A percentile compares a stretch with the other conserved stretches of the same genome.
phyloP scores from a whole-genome alignment of 805 yeast genomes.

The Metschnikowia gelsemii region DNA sequence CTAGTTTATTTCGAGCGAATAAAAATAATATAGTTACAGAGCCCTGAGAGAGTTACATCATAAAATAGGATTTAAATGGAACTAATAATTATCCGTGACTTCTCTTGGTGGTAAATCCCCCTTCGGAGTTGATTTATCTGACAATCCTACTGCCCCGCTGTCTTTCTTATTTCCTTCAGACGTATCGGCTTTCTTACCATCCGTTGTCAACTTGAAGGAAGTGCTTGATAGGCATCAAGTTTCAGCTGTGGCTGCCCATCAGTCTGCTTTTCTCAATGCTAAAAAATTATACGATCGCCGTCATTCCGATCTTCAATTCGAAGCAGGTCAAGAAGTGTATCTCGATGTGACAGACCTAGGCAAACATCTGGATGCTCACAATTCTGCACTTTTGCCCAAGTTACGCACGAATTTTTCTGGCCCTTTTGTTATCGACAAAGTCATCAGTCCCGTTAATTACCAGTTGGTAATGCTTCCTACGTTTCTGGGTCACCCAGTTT shows the following conservation, averaged over 20 bases:
- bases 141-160: neutral
- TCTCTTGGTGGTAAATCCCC: neutral
- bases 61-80: too few relatives aligned
- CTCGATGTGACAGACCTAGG: slow-evolving; percentile 1
- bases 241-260: neutral
- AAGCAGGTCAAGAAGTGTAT: slow-evolving; percentile 1
- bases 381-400: slow-evolving; percentile 1
- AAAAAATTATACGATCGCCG: neutral
- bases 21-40: too few relatives aligned
- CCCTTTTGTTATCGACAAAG: neutral
- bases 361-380: neutral
- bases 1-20: too few relatives aligned
- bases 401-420: neutral
- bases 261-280: neutral
- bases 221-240: neutral
- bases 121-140: slow-evolving; percentile 1
- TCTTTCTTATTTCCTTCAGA: neutral
- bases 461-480: slow-evolving; percentile 2
- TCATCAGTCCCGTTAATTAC: neutral
- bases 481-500: neutral
- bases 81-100: too few relatives aligned
- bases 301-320: neutral
- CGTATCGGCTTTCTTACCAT: neutral
- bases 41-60: too few relatives aligned
- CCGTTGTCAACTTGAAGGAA: neutral